Percentiles rank a stretch among this genome's conserved stretches.
Conservation (phyloP, 106 monocot genomes). For the Allium cepa region DNA sequence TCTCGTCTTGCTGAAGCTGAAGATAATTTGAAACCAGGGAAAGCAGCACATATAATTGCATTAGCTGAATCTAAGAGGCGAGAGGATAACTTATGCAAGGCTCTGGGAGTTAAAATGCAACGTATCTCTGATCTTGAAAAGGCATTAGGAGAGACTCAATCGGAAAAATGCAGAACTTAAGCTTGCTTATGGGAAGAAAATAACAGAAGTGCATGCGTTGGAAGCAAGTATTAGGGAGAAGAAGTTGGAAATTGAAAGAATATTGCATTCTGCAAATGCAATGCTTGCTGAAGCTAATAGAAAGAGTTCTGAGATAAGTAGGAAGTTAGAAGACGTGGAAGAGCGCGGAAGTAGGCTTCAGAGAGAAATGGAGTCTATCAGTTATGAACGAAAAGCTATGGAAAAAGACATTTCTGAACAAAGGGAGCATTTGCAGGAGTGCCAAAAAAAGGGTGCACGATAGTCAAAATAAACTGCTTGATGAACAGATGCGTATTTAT, state of each 20-base stretch:
- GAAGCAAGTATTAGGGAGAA: slow-evolving; percentile 65
- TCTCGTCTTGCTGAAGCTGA: slow-evolving; percentile 39
- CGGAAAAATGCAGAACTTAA: slow-evolving; percentile 60
- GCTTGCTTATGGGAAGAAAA: slow-evolving; percentile 56
- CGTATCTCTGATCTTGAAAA: slow-evolving; percentile 83
- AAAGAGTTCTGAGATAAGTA: slow-evolving; percentile 60
- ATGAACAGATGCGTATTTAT: slow-evolving; percentile 60
- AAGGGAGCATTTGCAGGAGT: slow-evolving; percentile 50
- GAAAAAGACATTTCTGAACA: slow-evolving; percentile 51
- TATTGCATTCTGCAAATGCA: slow-evolving; percentile 63
- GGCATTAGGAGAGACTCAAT: slow-evolving; percentile 57
- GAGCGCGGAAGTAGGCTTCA: slow-evolving; percentile 48
- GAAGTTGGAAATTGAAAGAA: slow-evolving; percentile 54
- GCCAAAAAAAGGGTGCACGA: slow-evolving; percentile 70
- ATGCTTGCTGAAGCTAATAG: slow-evolving; percentile 77
- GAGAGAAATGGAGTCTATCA: slow-evolving; percentile 50
- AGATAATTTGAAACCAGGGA: slow-evolving; percentile 74
- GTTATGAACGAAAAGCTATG: slow-evolving; percentile 42
- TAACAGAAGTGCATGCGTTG: slow-evolving; percentile 66
- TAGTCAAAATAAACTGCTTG: slow-evolving; percentile 68
- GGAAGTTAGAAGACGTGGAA: slow-evolving; percentile 64
- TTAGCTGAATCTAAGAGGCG: slow-evolving; percentile 63
- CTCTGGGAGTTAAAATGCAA: slow-evolving; percentile 78
- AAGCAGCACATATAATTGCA: slow-evolving; percentile 52
- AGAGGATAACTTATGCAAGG: slow-evolving; percentile 66